These are phyloP conservation scores for Aureobasidium sp. DNA, from an alignment of 2,329 filamentous ascomycete genomes.

Conservation along the genomic window DNA sequence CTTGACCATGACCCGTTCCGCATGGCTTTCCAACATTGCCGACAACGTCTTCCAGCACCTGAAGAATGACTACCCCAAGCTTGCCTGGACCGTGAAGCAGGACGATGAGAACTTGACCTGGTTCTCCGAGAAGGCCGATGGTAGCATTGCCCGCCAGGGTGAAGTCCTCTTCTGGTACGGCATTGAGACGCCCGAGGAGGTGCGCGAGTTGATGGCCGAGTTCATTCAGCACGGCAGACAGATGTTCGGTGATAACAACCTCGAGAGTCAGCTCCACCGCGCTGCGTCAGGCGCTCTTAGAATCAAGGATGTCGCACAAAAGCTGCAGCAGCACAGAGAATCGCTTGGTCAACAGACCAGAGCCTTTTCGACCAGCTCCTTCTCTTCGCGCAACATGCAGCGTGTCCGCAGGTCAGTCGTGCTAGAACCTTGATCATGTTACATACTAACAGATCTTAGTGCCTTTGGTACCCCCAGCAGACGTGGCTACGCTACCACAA, in stretches of 20 bases:
- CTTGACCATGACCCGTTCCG: slow-evolving; percentile 86
- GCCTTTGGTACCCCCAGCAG: slow-evolving; percentile 16
- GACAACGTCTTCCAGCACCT: slow-evolving; percentile 92
- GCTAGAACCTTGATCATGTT: not conserved
- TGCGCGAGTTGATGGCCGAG: slow-evolving; percentile 75
- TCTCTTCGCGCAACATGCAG: slow-evolving; percentile 20
- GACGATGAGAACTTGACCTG: slow-evolving; percentile 95
- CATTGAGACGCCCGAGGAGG: slow-evolving; percentile 71
- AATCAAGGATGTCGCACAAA: slow-evolving; percentile 43
- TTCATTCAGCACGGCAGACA: slow-evolving; percentile 75
- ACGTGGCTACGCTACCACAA: slow-evolving; percentile 55
- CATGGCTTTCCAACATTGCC: slow-evolving; percentile 89
- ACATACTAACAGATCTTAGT: not conserved
- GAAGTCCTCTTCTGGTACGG: slow-evolving; percentile 97
- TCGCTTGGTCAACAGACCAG: slow-evolving; percentile 51
- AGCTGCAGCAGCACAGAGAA: slow-evolving; percentile 32
- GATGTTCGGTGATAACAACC: slow-evolving; percentile 84
- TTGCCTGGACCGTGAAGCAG: slow-evolving; percentile 94
- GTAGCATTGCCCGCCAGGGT: slow-evolving; percentile 70
- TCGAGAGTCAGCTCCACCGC: slow-evolving; percentile 75
- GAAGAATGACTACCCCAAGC: slow-evolving; percentile 84
- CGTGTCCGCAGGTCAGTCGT: slow-evolving; percentile 11
- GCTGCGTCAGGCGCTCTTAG: slow-evolving; percentile 65
- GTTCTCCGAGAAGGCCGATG: slow-evolving; percentile 97
- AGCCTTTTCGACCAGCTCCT: slow-evolving; percentile 57